A percentile compares a stretch with the other conserved stretches of the same genome.
These are phyloP conservation scores for Phialocephala subalpina DNA, from an alignment of 2,329 filamentous ascomycete genomes.

Conservation along the genomic window DNA sequence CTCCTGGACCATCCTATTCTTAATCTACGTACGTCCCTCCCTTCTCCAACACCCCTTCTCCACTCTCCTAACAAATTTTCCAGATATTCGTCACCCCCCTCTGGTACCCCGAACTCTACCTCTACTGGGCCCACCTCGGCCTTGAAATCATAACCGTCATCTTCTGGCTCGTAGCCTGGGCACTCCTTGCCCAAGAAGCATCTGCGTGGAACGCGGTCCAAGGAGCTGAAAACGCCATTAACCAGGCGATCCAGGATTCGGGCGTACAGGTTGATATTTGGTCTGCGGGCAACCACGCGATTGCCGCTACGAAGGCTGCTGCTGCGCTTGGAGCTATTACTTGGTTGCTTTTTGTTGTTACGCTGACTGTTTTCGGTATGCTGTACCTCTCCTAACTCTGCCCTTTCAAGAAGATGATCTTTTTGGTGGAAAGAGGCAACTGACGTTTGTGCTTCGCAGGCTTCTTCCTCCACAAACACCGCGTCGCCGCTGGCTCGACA, in stretches of 20 bases:
- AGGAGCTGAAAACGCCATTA: neutral
- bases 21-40: slow-evolving; percentile 17
- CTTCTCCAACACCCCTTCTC: neutral
- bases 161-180: slow-evolving; percentile 28
- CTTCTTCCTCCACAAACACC: slow-evolving; percentile 18
- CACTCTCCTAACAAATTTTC: neutral
- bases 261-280: neutral
- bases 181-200: slow-evolving; percentile 23
- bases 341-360: slow-evolving; percentile 21
- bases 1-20: slow-evolving; percentile 23
- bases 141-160: slow-evolving; percentile 18
- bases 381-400: neutral
- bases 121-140: slow-evolving; percentile 24
- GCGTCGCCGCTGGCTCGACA: slow-evolving; percentile 11
- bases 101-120: slow-evolving; percentile 20
- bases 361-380: slow-evolving; percentile 20
- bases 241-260: neutral
- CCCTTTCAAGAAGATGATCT: neutral
- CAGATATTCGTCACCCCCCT: slow-evolving; percentile 23
- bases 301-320: slow-evolving; percentile 15
- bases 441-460: neutral
- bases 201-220: slow-evolving; percentile 5
- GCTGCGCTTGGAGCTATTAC: slow-evolving; percentile 18
- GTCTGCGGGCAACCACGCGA: neutral
- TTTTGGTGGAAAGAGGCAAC: neutral